phyloP scores from a whole-genome alignment of 75 land plant species.

The Ceratopteris richardii region DNA sequence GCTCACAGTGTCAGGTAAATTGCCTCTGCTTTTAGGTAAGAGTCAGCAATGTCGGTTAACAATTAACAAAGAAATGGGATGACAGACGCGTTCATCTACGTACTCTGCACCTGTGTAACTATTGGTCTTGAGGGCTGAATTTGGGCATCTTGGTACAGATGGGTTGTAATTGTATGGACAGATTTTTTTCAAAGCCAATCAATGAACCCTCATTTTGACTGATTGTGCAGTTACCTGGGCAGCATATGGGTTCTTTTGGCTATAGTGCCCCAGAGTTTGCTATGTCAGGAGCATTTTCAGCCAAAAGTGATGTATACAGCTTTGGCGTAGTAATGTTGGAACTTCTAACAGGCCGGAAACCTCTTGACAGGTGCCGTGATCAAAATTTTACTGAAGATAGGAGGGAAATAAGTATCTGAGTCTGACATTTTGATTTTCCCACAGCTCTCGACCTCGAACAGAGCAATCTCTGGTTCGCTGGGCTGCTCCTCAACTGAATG shows the following conservation, averaged over 20 bases:
- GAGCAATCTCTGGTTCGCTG: slow-evolving; percentile 63
- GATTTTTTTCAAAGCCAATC: neutral
- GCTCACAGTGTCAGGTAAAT: slow-evolving; percentile 29
- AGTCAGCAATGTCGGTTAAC: too few species aligned
- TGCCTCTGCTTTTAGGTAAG: too few species aligned
- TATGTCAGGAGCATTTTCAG: slow-evolving; percentile 48
- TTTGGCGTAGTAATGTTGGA: slow-evolving; percentile 86
- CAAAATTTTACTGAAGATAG: neutral
- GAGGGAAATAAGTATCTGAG: neutral
- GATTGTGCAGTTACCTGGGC: slow-evolving; percentile 28
- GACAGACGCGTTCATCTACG: too few species aligned
- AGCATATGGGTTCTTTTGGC: slow-evolving; percentile 30
- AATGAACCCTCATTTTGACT: neutral
- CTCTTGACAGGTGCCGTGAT: slow-evolving; percentile 54
- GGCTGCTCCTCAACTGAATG: slow-evolving; percentile 67
- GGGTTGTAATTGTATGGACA: neutral
- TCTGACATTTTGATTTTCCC: neutral
- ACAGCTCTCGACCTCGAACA: slow-evolving; percentile 45
- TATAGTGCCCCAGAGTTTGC: slow-evolving; percentile 60
- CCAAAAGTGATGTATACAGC: slow-evolving; percentile 64
- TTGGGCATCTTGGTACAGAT: too few species aligned
- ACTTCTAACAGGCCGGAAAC: slow-evolving; percentile 59
- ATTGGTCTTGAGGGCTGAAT: too few species aligned
- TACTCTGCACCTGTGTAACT: too few species aligned
- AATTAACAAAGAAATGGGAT: too few species aligned